Evolutionary conservation across 257 asterid genomes (phyloP).

Genomic region (Solanum chmielewskii): DNA sequence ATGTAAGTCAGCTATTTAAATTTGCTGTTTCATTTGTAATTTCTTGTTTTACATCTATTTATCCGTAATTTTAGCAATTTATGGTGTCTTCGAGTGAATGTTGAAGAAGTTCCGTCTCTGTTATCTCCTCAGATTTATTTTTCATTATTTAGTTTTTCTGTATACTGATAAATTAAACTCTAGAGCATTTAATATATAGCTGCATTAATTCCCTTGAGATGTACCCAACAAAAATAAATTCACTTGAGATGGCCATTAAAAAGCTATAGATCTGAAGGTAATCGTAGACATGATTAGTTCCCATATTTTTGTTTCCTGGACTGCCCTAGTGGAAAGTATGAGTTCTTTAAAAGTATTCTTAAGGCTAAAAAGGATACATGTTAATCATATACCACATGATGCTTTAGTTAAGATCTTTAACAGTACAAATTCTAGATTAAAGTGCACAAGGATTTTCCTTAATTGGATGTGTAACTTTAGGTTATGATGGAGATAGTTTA

Average conservation of each 20-base stretch:
- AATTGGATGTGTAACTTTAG: background rate
- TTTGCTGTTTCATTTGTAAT: background rate
- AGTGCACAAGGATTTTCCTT: background rate
- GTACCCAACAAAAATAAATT: background rate
- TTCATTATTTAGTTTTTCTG: background rate
- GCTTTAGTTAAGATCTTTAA: background rate
- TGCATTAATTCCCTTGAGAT: background rate
- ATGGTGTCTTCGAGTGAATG: background rate
- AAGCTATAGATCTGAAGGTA: background rate
- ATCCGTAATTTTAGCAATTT: background rate
- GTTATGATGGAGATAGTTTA: background rate
- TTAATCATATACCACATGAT: background rate
- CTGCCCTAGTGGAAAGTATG: background rate
- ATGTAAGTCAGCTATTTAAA: constrained; percentile 41
- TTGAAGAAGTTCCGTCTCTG: background rate
- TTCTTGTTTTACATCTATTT: background rate
- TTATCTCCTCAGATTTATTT: background rate
- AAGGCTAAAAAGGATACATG: background rate
- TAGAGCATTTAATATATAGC: background rate
- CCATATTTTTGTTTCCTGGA: background rate
- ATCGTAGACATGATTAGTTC: background rate
- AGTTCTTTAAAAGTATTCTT: background rate
- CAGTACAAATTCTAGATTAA: background rate
- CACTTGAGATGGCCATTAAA: background rate
- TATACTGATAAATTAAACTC: background rate